Base-by-base conservation (phyloP, 208 protist genomes). In the Trypanosoma boissoni region DNA sequence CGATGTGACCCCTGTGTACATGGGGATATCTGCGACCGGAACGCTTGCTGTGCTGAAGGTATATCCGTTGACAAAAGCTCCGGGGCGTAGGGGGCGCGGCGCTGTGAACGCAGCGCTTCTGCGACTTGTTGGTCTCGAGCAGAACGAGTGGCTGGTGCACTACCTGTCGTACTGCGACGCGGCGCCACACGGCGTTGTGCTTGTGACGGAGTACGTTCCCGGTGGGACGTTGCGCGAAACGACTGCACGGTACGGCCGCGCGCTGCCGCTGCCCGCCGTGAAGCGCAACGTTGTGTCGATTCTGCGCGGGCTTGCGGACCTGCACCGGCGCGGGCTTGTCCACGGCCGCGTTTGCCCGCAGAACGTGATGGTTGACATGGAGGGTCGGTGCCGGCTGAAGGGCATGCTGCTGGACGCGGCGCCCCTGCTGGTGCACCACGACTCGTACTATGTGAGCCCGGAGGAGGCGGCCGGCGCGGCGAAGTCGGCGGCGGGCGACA, bases 281-380 rank as follows among this genome's bases (percentile, higher is more conserved):
- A 36, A 28, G 54, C 62, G 48, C 36, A 48, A 51, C 39, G 51
- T 68, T 26, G 26, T 53, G 54, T 57, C 60, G n/a, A n/a, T 74
- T n/a, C 45, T 68, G 52, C 27, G 50, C 12, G 54, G 68, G 12
- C 48, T 62, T n/a, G n/a, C 55, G 55, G 26, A 46, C 60, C 32
- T 64, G 36, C 62, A 76, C 58, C 48, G 37, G 24, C 56, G 39
- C 23, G 63, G 70, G 21, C 29, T 65, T n/a, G 50, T 63, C 9
- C 70, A 76, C 29, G 70, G 63, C 20, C 41, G 58, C 16, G 18
- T 76, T 36, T 68, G 63, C 14, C 64, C 64, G 1, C 52, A 70
- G 57, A 72, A 61, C 51, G 64, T 72, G 39, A 41, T 67, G 44
- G 58, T 67, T 36, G 46, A 50, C n/a, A 49, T 61, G 39, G 58